Percentiles rank a stretch among this genome's conserved stretches.
phyloP scores from a whole-genome alignment of 2,329 filamentous ascomycete species.

The Blastomyces percursus region DNA sequence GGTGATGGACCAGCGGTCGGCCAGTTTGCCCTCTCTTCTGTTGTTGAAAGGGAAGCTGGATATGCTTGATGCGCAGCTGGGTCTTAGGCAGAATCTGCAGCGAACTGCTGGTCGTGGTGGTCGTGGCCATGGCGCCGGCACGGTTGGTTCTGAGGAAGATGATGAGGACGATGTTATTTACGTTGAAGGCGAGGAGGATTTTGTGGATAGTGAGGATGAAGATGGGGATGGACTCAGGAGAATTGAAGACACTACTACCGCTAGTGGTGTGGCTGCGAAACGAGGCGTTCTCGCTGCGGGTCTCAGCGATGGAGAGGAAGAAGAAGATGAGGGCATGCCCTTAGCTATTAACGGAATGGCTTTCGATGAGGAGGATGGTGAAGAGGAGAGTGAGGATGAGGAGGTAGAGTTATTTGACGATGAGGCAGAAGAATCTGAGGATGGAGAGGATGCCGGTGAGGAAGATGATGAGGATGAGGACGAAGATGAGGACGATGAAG shows the following conservation, averaged over 20 bases:
- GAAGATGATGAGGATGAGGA: conserved; percentile 45
- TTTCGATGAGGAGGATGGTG: conserved; percentile 33
- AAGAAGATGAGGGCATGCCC: conserved; percentile 49
- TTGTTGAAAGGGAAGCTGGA: conserved; percentile 91
- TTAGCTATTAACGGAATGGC: conserved; percentile 43
- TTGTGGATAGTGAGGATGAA: conserved; percentile 36
- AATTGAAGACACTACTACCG: conserved; percentile 23
- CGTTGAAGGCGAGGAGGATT: conserved; percentile 67
- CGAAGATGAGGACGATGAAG: conserved; percentile 54
- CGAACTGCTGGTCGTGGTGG: conserved; percentile 33
- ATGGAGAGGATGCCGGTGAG: conserved; percentile 35
- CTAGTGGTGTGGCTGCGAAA: conserved; percentile 4
- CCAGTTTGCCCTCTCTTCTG: conserved; percentile 69
- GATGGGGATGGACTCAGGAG: conserved; percentile 35
- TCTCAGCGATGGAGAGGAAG: conserved; percentile 39
- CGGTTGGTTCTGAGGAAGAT: conserved; percentile 29
- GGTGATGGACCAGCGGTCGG: conserved; percentile 76
- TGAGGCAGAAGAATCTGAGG: conserved; percentile 34
- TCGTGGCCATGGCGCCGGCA: conserved; percentile 42
- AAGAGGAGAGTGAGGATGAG: conserved; percentile 36
- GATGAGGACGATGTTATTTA: conserved; percentile 70
- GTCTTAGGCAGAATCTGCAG: conserved; percentile 61
- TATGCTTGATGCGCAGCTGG: conserved; percentile 83
- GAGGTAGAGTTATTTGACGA: conserved; percentile 35
- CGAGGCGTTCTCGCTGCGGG: conserved; percentile 21